Conservation (phyloP, 2,329 filamentous ascomycete genomes). For the Colletotrichum zoysiae region DNA sequence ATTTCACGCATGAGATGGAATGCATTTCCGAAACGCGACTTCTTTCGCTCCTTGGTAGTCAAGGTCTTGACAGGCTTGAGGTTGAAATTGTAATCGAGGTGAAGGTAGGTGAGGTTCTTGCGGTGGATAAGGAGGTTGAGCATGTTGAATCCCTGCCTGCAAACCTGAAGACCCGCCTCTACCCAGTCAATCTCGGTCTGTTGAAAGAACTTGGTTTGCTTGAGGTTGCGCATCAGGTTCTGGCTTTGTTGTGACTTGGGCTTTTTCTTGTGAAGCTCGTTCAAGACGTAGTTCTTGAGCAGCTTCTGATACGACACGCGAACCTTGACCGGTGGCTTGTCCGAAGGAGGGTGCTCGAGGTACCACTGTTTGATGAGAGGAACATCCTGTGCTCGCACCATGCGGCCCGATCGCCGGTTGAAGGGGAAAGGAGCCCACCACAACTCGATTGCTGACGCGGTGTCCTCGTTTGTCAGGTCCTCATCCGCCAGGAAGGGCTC, state of each 20-base stretch:
- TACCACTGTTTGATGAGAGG: constrained; percentile 99
- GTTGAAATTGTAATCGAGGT: constrained; percentile 99
- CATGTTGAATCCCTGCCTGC: constrained; percentile 99
- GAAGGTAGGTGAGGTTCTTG: constrained; percentile 97
- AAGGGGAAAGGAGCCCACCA: constrained; percentile 99
- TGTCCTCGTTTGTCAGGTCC: constrained; percentile 89
- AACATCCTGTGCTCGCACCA: constrained; percentile 97
- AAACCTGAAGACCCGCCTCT: constrained; percentile 97
- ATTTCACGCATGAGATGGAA: constrained; percentile 99
- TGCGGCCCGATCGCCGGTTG: constrained; percentile 90
- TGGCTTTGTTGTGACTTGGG: constrained; percentile 97
- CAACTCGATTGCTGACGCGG: constrained; percentile 88
- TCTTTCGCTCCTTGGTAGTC: constrained; percentile 99
- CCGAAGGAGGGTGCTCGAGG: constrained; percentile 90
- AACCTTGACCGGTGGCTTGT: constrained; percentile 91
- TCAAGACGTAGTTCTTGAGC: constrained; percentile 94
- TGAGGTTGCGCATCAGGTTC: constrained; percentile 87
- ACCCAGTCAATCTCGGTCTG: constrained; percentile 99
- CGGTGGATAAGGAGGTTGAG: constrained; percentile 96
- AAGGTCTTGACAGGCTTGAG: constrained; percentile 98
- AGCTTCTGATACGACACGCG: constrained; percentile 98
- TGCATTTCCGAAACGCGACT: constrained; percentile 98
- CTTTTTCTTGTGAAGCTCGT: constrained; percentile 95
- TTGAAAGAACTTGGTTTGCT: constrained; percentile 99
- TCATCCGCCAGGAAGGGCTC: constrained; percentile 93